Percentiles rank a stretch among this genome's conserved stretches.
These are phyloP conservation scores for Avena sativa DNA, from an alignment of 176 grass and related monocot species.

Conservation along the genomic window DNA sequence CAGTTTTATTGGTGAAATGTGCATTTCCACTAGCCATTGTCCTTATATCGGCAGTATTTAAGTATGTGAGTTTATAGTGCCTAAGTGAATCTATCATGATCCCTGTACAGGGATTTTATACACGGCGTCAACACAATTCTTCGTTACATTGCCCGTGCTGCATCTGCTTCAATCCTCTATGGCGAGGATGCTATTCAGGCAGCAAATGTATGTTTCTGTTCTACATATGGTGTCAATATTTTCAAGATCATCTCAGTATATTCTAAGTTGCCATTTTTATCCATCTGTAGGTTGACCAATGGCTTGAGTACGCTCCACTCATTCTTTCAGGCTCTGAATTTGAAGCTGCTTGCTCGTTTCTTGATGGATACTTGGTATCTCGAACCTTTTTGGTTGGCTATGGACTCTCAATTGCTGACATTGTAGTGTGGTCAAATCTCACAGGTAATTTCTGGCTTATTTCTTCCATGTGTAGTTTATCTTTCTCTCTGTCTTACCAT, in stretches of 20 bases:
- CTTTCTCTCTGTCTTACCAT: constrained; percentile 29
- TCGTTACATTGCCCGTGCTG: constrained; percentile 54
- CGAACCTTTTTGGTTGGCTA: constrained; percentile 76
- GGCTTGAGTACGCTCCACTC: constrained; percentile 65
- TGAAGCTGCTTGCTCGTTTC: constrained; percentile 63
- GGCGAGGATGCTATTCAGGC: constrained; percentile 62
- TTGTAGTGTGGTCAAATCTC: constrained; percentile 75
- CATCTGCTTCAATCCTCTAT: constrained; percentile 63
- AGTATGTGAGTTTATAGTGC: constrained; percentile 11
- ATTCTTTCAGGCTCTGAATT: constrained; percentile 77
- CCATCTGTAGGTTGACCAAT: constrained; percentile 75
- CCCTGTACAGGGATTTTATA: constrained; percentile 56
- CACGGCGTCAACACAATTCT: constrained; percentile 75
- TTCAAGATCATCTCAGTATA: constrained; percentile 8
- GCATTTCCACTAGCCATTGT: constrained; percentile 31
- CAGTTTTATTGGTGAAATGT: neutral
- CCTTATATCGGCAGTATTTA: constrained; percentile 1
- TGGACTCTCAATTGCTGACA: constrained; percentile 71
- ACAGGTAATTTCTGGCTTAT: constrained; percentile 56
- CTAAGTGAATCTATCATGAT: constrained; percentile 18
- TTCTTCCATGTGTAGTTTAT: neutral
- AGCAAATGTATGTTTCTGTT: constrained; percentile 57
- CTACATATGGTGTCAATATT: neutral
- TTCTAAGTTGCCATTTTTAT: constrained; percentile 32
- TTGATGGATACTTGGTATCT: constrained; percentile 62